Conservation (phyloP, 2,329 filamentous ascomycete genomes). For the Penicillium sp. region DNA sequence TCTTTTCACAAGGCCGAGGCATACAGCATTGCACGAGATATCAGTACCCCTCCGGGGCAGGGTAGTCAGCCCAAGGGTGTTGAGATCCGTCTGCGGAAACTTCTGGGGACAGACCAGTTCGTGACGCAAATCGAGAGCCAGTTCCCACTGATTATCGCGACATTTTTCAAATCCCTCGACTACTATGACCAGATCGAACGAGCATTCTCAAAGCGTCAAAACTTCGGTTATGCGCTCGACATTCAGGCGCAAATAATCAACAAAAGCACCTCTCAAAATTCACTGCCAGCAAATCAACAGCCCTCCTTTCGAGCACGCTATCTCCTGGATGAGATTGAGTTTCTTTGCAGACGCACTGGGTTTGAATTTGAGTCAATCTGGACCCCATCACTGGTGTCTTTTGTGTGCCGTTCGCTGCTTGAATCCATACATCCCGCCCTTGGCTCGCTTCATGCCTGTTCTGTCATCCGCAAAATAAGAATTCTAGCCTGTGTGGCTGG, state of each 20-base stretch:
- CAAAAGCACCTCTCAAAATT: constrained; percentile 64
- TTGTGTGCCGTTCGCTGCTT: constrained; percentile 73
- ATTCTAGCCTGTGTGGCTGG: constrained; percentile 79
- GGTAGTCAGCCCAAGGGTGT: constrained; percentile 55
- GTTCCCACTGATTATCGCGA: constrained; percentile 74
- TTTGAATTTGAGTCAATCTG: constrained; percentile 67
- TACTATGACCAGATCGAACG: constrained; percentile 73
- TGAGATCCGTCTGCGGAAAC: constrained; percentile 64
- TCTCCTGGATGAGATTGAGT: constrained; percentile 70
- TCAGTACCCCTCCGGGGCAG: constrained; percentile 50
- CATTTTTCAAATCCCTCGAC: constrained; percentile 74
- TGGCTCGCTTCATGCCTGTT: constrained; percentile 82
- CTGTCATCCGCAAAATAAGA: constrained; percentile 80
- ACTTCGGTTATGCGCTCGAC: constrained; percentile 60
- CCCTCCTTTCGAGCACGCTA: constrained; percentile 80
- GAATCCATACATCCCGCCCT: constrained; percentile 79
- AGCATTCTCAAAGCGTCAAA: constrained; percentile 60
- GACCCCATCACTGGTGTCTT: constrained; percentile 72
- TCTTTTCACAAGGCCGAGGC: constrained; percentile 78
- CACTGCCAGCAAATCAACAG: constrained; percentile 76
- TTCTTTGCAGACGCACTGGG: constrained; percentile 72
- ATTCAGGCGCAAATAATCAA: constrained; percentile 68
- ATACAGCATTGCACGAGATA: constrained; percentile 79
- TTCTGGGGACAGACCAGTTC: constrained; percentile 67
- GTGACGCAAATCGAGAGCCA: constrained; percentile 63